Conservation (phyloP, 768 basidiomycete species). For the Tephrocybe rancida region DNA sequence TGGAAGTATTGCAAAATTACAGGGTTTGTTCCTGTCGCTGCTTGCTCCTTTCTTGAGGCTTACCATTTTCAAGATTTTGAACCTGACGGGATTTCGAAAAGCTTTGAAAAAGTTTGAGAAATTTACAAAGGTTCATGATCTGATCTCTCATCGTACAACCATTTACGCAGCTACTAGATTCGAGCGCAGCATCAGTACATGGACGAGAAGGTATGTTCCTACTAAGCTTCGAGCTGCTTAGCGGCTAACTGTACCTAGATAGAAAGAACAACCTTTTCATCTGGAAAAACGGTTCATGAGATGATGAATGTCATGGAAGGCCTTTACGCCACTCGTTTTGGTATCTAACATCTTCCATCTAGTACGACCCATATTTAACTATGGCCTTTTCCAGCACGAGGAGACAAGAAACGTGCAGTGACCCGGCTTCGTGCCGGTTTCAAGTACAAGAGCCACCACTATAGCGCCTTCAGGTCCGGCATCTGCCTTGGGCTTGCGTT, state of each 20-base stretch:
- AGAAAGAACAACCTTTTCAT: constrained; percentile 67
- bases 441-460: constrained; percentile 61
- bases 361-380: not conserved
- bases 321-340: too few relatives aligned
- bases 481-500: constrained; percentile 70
- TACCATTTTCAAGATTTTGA: constrained; percentile 58
- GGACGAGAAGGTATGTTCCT: constrained; percentile 63
- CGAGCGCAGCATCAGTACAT: constrained; percentile 78
- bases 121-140: constrained; percentile 55
- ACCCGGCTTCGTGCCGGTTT: constrained; percentile 60
- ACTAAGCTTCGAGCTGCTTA: not conserved
- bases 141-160: not conserved
- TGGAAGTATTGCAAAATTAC: constrained; percentile 90
- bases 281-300: constrained; percentile 55
- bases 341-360: not conserved
- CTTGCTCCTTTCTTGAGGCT: not conserved
- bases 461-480: constrained; percentile 76
- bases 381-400: constrained; percentile 41
- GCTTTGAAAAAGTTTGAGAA: constrained; percentile 88
- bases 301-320: constrained; percentile 51
- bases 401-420: constrained; percentile 79
- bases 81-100: constrained; percentile 89
- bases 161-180: constrained; percentile 40
- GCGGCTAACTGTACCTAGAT: constrained; percentile 41
- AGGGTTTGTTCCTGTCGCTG: constrained; percentile 49